phyloP scores from a whole-genome alignment of 2,329 filamentous ascomycete genomes.

The Aspergillus clavatus region DNA sequence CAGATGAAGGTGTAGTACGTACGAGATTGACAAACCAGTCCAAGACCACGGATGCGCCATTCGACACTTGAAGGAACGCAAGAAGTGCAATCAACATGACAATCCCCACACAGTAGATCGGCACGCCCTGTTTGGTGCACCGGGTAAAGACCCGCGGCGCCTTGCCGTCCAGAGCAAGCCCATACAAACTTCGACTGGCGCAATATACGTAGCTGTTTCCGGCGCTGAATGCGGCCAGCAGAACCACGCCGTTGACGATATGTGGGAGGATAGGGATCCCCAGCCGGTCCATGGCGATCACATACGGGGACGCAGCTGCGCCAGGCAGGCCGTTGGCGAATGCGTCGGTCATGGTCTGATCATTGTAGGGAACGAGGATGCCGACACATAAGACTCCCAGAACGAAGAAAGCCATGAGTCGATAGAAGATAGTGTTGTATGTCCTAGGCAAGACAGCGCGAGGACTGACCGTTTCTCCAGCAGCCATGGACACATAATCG shows the following conservation, averaged over 20 bases:
- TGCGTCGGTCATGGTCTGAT: conserved; percentile 56
- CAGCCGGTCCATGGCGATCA: conserved; percentile 62
- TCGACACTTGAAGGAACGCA: conserved; percentile 68
- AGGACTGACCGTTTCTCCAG: conserved; percentile 67
- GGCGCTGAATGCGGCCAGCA: conserved; percentile 64
- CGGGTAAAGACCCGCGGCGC: conserved; percentile 62
- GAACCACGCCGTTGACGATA: conserved; percentile 68
- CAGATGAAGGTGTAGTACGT: no score
- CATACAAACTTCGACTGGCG: conserved; percentile 63
- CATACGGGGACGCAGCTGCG: conserved; percentile 67
- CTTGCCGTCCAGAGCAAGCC: conserved; percentile 64
- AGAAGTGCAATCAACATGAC: conserved; percentile 66
- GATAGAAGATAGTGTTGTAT: conserved; percentile 75
- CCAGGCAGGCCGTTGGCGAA: conserved; percentile 57
- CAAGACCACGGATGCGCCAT: conserved; percentile 61
- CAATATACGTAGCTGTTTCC: conserved; percentile 67
- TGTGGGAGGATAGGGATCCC: conserved; percentile 61
- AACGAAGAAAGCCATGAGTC: conserved; percentile 70
- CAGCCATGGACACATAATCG: conserved; percentile 61
- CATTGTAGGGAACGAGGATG: conserved; percentile 66
- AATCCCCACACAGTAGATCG: conserved; percentile 65
- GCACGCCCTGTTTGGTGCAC: conserved; percentile 63
- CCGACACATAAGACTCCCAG: conserved; percentile 68
- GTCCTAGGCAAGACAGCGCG: conserved; percentile 65
- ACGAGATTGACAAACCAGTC: conserved; percentile 66